Base-by-base conservation (phyloP, 352 stramenopile species). In the Pythium scleroteichum region DNA sequence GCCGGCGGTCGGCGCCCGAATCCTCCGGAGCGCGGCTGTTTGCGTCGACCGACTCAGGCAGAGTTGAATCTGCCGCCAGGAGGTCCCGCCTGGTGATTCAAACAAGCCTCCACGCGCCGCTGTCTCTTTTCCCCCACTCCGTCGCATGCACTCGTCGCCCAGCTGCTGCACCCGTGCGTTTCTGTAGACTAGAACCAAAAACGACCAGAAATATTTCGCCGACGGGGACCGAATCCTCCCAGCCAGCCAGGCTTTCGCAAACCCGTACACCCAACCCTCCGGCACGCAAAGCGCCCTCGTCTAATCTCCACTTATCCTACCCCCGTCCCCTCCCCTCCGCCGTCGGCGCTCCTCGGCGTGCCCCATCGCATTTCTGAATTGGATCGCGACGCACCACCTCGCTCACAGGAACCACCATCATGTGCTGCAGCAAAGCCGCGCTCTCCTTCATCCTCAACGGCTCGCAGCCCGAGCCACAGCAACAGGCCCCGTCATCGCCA, bases 281-380 rank as follows among this genome's bases (percentile, higher is more conserved):
- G 29, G 27, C 45, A 29, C 9, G n/a, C 22, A 52, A 27, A 14
- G 20, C 44, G 32, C 8, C 46, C 29, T 52, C 46, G 29, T 39
- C 29, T 27, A 52, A 44, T 44, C 38, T 44, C 38, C 46, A 14
- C 14, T 12, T 24, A 38, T n/a, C 26, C 42, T 20, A 32, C 44
- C 22, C 23, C 20, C 38, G 16, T 38, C 33, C 27, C 29, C 49
- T 29, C 49, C 49, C 47, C 33, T 45, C 33, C 33, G 20, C 26
- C 33, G 32, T 55, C 23, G 17, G 27, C 48, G 22, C 29, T 22
- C 26, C 22, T 24, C n/a, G n/a, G n/a, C n/a, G n/a, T 59, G 58
- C 58, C 58, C 50, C 58, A 59, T 65, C 58, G 51, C 59, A 66
- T 66, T 66, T 66, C 44, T 56, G 47, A 64, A 58, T 55, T 53